Conservation (phyloP, 148 eudicot genomes). For the Spergularia marina region DNA sequence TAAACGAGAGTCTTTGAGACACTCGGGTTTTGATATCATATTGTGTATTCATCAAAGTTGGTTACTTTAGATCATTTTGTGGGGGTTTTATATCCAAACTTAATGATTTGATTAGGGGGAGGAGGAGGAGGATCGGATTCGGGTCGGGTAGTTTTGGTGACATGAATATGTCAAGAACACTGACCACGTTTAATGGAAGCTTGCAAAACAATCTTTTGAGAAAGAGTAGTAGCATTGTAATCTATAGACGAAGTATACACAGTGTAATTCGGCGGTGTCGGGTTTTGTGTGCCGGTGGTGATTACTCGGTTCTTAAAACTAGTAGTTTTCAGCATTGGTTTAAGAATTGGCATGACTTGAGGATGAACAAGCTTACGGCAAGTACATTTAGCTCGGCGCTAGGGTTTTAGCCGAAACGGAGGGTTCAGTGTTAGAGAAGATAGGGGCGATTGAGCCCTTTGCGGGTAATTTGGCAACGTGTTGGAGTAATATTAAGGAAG, state of each 20-base stretch:
- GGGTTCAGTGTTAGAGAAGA: conserved; percentile 73
- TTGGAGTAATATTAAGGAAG: conserved; percentile 79
- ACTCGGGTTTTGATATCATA: too few relatives aligned
- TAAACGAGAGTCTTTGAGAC: too few relatives aligned
- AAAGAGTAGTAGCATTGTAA: neutral
- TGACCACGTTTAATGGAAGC: neutral
- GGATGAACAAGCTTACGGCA: conserved; percentile 64
- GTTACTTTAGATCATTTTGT: too few relatives aligned
- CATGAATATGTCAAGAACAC: neutral
- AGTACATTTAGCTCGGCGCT: conserved; percentile 71
- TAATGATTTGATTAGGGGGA: conserved; percentile 3
- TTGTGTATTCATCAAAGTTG: too few relatives aligned
- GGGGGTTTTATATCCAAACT: too few relatives aligned
- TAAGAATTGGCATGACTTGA: conserved; percentile 72
- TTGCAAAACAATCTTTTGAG: conserved; percentile 3
- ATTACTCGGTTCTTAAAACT: conserved; percentile 41
- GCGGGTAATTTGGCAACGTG: conserved; percentile 64
- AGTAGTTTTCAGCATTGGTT: conserved; percentile 54
- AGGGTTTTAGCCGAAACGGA: conserved; percentile 64
- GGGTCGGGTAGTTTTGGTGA: neutral
- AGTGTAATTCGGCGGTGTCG: neutral
- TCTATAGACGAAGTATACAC: neutral
- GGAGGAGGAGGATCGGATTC: neutral
- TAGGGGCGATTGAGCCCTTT: conserved; percentile 68
- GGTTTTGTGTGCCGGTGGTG: conserved; percentile 14